Evolutionary conservation across 1,139 yeast genomes (phyloP).

Genomic region (Geotrichum australiense): DNA sequence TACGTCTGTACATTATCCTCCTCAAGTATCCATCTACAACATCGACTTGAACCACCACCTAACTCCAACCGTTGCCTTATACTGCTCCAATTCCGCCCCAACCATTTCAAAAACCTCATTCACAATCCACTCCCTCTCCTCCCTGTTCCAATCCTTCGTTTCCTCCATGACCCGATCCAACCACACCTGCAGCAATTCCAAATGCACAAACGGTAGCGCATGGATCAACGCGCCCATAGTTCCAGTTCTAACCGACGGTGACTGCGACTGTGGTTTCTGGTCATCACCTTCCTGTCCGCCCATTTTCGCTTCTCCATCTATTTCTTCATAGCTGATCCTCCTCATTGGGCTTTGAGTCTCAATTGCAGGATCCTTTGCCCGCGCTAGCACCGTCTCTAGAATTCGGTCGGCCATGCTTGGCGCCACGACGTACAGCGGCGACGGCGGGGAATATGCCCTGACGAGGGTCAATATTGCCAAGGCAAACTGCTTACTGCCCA

Average conservation of each 20-base stretch:
- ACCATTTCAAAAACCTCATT: conserved; percentile 38
- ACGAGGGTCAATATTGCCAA: conserved; percentile 56
- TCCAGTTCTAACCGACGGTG: conserved; percentile 46
- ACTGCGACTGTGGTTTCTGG: conserved; percentile 33
- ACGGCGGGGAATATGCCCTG: conserved; percentile 43
- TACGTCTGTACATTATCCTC: too few relatives aligned
- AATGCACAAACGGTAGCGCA: conserved; percentile 50
- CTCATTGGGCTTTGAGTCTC: conserved; percentile 33
- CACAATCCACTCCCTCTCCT: conserved; percentile 34
- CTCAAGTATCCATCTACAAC: too few relatives aligned
- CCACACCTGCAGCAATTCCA: conserved; percentile 43
- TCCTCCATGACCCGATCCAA: conserved; percentile 40
- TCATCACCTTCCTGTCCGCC: conserved; percentile 24
- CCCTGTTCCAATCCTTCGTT: conserved; percentile 10
- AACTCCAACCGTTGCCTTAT: conserved; percentile 55
- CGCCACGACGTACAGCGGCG: conserved; percentile 32
- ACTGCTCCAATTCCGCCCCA: conserved; percentile 48
- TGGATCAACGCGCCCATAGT: conserved; percentile 44
- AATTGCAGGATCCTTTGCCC: too few relatives aligned
- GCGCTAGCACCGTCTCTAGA: too few relatives aligned
- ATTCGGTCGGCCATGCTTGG: conserved; percentile 38
- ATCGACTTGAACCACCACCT: conserved; percentile 52
- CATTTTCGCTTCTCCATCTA: conserved; percentile 21
- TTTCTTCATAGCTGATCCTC: too few relatives aligned
- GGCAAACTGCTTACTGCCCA: conserved; percentile 52